phyloP scores from a whole-genome alignment of 2,329 filamentous ascomycete species.

The Pestalotiopsis sp. region DNA sequence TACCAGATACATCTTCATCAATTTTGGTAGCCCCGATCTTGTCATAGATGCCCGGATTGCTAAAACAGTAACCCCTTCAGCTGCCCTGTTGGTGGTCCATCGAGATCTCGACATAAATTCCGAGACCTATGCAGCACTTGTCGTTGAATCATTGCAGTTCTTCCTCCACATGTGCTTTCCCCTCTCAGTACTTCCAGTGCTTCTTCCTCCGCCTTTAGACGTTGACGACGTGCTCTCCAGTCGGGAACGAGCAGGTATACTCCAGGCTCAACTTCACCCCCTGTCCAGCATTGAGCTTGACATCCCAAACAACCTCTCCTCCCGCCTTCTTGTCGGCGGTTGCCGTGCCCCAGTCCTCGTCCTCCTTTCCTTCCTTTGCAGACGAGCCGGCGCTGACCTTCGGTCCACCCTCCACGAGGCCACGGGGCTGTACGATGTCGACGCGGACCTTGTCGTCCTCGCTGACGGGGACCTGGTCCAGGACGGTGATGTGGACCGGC shows the following conservation, averaged over 20 bases:
- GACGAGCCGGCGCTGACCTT: constrained; percentile 35
- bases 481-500: constrained; percentile 47
- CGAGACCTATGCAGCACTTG: no score
- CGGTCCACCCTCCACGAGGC: constrained; percentile 41
- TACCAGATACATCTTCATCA: neutral
- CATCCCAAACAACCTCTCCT: constrained; percentile 60
- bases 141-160: no score
- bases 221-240: constrained; percentile 1
- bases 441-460: constrained; percentile 59
- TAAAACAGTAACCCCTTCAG: no score
- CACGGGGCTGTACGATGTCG: constrained; percentile 48
- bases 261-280: constrained; percentile 46
- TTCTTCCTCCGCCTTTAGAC: neutral
- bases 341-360: constrained; percentile 54
- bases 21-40: no score
- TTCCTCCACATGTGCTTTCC: no score
- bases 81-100: no score
- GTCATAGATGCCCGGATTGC: no score
- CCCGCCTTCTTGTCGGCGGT: constrained; percentile 52
- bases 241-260: constrained; percentile 5
- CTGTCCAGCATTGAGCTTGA: constrained; percentile 57
- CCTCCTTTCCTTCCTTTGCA: constrained; percentile 28
- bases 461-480: constrained; percentile 63
- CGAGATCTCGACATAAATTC: no score
- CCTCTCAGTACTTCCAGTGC: no score